Base-by-base conservation (phyloP, 2,329 filamentous ascomycete species). In the Neopestalotiopsis sp. region DNA sequence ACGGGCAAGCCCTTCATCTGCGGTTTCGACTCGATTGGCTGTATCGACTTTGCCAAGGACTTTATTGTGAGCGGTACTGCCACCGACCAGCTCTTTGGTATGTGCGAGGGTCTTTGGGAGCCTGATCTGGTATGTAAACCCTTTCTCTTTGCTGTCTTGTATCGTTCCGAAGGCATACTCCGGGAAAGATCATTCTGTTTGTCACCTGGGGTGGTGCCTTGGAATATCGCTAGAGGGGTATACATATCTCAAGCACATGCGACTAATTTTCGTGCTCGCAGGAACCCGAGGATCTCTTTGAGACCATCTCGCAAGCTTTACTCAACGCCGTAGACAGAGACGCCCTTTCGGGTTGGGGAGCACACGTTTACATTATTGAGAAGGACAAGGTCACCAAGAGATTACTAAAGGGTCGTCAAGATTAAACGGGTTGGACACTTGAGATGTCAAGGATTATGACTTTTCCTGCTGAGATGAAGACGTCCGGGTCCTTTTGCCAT, bases 321-420 rank as follows among this genome's bases (percentile, higher is more conserved):
- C 88, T 99, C 75, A 98, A 97, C 83, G 96, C 96, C 70, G 94
- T 98, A 69, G 96, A 99, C 83, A 90, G 96, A 84, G 96, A 99
- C 83, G 96, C 96, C 66, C 87, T 99, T 72, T 98, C 95, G 49
- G 96, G 96, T 73, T 98, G 96, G 96, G 96, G 96, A 80, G 96
- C 96, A 53, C 94, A 99, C 80, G 96, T 99, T 76, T 99, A 98
- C 86, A 97, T 99, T 79, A 97, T 99, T 82, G 96, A 98, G 88
- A 99, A 99, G 89, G 95, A 97, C 86, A 98, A 98, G 92, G 94
- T 99, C 72, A 98, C 96, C 78, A 98, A 98, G 92, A 89, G 96
- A 81, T 90, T 99, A 90, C 87, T 99, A 82, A 98, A 98, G 90
- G 95, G 95, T 80, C 91, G 95, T 86, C 95, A 98, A 86, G 95